These are phyloP conservation scores for Sphagnum fallax DNA, from an alignment of 228 moss, liverwort and hornwort species.

Conservation along the genomic window DNA sequence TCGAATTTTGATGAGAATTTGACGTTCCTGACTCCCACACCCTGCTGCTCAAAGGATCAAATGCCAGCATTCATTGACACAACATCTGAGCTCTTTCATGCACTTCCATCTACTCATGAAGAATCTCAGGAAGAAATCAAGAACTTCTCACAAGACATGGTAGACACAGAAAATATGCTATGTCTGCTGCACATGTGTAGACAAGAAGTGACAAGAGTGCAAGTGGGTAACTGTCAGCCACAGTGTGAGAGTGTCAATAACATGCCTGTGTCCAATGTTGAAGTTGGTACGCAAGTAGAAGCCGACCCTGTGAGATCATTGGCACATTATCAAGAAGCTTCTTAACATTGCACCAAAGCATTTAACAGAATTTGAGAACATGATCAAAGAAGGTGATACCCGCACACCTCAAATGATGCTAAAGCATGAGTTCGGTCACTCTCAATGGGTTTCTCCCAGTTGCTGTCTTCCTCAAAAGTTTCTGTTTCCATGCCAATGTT, in stretches of 20 bases:
- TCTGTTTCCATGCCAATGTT: constrained; percentile 9
- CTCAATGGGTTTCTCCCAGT: constrained; percentile 11
- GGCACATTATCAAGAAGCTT: too few species aligned
- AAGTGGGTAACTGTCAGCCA: not conserved
- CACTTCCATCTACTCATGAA: not conserved
- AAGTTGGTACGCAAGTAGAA: constrained; percentile 32
- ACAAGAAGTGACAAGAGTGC: not conserved
- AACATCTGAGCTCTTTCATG: too few species aligned
- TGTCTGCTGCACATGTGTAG: too few species aligned
- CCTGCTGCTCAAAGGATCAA: constrained; percentile 10
- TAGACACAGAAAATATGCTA: too few species aligned
- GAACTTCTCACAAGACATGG: too few species aligned
- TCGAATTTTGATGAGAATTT: constrained; percentile 12
- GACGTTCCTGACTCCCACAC: constrained; percentile 7
- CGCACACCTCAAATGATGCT: constrained; percentile 12
- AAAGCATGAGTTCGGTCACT: too few species aligned
- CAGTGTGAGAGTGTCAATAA: not conserved
- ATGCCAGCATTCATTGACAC: not conserved
- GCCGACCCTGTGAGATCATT: constrained; percentile 33
- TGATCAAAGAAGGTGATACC: too few species aligned
- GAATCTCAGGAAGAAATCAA: not conserved
- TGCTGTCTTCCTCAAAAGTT: constrained; percentile 14
- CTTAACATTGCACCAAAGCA: too few species aligned
- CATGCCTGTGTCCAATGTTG: constrained; percentile 26
- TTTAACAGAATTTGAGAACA: too few species aligned